Evolutionary conservation across 1,139 yeast species (phyloP).

Genomic region (Kazachstania sp.): DNA sequence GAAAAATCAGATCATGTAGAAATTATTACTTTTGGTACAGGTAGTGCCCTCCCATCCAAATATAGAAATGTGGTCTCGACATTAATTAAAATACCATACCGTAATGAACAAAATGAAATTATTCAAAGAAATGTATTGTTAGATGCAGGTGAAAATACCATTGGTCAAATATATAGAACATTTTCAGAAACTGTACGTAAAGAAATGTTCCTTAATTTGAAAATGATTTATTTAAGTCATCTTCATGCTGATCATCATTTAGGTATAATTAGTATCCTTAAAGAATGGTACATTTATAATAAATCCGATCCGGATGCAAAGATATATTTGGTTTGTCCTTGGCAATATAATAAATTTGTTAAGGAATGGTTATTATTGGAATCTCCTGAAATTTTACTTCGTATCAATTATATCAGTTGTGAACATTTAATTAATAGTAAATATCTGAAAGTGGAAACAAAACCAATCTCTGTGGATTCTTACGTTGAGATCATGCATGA

Average conservation of each 20-base stretch:
- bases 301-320: conserved; percentile 27
- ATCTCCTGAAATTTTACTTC: conserved; percentile 34
- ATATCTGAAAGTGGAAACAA: conserved; percentile 25
- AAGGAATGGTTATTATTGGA: conserved; percentile 65
- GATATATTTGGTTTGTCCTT: conserved; percentile 59
- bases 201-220: conserved; percentile 44
- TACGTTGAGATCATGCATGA: conserved; percentile 7
- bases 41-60: conserved; percentile 83
- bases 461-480: conserved; percentile 27
- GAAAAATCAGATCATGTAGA: conserved; percentile 47
- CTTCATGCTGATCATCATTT: conserved; percentile 96
- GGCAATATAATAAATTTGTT: conserved; percentile 62
- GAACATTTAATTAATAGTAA: conserved; percentile 45
- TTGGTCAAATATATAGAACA: conserved; percentile 61
- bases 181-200: conserved; percentile 41
- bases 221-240: conserved; percentile 70
- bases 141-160: conserved; percentile 92
- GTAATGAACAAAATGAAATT: conserved; percentile 24
- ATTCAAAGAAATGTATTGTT: conserved; percentile 45
- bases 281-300: conserved; percentile 51
- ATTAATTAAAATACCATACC: conserved; percentile 57
- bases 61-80: conserved; percentile 80
- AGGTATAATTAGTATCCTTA: conserved; percentile 65
- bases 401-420: conserved; percentile 54
- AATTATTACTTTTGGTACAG: conserved; percentile 79